These are phyloP conservation scores for Rugonectria rugulosa DNA, from an alignment of 2,329 filamentous ascomycete species.

Conservation along the genomic window DNA sequence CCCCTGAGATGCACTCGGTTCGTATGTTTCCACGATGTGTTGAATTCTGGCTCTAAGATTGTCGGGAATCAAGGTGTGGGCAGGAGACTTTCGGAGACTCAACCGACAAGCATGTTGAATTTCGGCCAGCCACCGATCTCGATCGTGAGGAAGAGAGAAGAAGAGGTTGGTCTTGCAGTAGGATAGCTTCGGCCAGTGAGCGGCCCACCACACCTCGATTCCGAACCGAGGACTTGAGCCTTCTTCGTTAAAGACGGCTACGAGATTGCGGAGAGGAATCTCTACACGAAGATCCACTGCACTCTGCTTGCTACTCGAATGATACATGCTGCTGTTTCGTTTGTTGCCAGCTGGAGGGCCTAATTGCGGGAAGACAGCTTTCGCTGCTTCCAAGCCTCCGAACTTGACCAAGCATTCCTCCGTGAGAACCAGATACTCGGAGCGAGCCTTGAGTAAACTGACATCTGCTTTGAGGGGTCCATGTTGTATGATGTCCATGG, in stretches of 20 bases:
- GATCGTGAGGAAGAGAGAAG: constrained; percentile 57
- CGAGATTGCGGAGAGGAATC: constrained; percentile 58
- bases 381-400: constrained; percentile 55
- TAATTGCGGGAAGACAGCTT: constrained; percentile 56
- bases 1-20: constrained; percentile 44
- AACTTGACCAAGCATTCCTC: constrained; percentile 60
- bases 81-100: constrained; percentile 45
- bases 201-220: constrained; percentile 65
- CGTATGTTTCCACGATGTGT: constrained; percentile 54
- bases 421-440: constrained; percentile 61
- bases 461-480: constrained; percentile 59
- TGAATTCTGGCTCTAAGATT: constrained; percentile 58
- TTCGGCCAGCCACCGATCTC: constrained; percentile 58
- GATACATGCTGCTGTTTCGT: constrained; percentile 32
- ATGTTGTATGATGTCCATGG: constrained; percentile 53
- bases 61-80: constrained; percentile 50
- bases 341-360: constrained; percentile 38
- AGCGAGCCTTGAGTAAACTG: constrained; percentile 56
- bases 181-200: constrained; percentile 50
- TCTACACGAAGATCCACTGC: constrained; percentile 51
- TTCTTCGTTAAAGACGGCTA: constrained; percentile 62
- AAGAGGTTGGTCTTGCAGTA: constrained; percentile 59
- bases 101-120: constrained; percentile 53
- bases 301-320: constrained; percentile 39
- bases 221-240: constrained; percentile 58